A percentile compares a stretch with the other conserved stretches of the same genome.
These are phyloP conservation scores for Ogataea naganishii DNA, from an alignment of 805 yeast genomes.

Conservation along the genomic window DNA sequence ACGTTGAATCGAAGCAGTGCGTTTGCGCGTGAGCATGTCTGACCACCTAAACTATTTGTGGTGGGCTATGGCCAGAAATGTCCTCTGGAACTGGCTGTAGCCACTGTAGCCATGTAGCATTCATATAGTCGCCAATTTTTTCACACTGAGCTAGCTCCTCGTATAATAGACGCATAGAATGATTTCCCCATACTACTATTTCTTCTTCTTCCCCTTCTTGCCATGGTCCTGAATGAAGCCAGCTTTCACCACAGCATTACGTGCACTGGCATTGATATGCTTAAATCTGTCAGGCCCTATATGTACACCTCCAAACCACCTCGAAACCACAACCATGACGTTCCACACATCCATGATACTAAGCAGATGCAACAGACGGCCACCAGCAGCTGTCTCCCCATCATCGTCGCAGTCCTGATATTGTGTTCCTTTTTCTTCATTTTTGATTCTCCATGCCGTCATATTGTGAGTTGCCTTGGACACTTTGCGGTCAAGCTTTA, in stretches of 20 bases:
- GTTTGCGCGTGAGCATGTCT: too few relatives aligned
- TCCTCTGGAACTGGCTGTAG: too few relatives aligned
- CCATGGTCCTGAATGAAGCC: conserved; percentile 30
- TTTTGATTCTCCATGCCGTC: conserved; percentile 74
- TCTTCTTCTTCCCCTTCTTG: conserved; percentile 23
- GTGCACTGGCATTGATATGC: conserved; percentile 82
- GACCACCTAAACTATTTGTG: too few relatives aligned
- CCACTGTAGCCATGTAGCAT: too few relatives aligned
- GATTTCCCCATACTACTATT: conserved; percentile 5
- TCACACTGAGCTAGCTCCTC: background rate
- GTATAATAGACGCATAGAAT: background rate
- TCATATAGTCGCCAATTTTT: too few relatives aligned
- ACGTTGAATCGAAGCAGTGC: too few relatives aligned
- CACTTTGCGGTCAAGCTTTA: conserved; percentile 60
- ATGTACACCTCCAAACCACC: conserved; percentile 93
- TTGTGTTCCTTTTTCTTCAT: conserved; percentile 40
- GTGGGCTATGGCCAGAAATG: too few relatives aligned
- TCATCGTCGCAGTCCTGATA: conserved; percentile 92
- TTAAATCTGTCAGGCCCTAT: conserved; percentile 92
- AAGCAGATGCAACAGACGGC: conserved; percentile 70
- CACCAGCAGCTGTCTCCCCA: conserved; percentile 96
- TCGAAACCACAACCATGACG: conserved; percentile 73
- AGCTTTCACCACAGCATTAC: conserved; percentile 72
- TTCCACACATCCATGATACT: conserved; percentile 73
- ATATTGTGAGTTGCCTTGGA: conserved; percentile 70